These are phyloP conservation scores for Hemisphaericaspora nanyangensis DNA, from an alignment of 805 yeast genomes.

Conservation along the genomic window DNA sequence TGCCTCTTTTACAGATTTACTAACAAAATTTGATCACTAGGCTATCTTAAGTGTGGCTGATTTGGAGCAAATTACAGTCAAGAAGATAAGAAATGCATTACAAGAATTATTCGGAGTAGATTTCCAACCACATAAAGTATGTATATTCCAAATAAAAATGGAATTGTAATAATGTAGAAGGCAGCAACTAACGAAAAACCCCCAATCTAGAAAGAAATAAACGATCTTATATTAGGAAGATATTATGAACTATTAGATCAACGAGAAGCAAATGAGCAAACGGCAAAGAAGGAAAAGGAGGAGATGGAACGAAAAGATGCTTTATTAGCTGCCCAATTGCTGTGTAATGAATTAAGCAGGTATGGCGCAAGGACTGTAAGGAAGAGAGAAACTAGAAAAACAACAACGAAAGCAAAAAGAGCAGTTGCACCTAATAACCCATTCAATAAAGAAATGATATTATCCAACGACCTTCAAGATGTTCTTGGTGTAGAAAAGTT, in stretches of 20 bases:
- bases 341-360: conserved; percentile 23
- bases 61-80: conserved; percentile 65
- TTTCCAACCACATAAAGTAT: conserved; percentile 42
- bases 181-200: too few relatives aligned
- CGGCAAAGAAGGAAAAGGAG: conserved; percentile 16
- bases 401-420: conserved; percentile 9
- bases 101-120: conserved; percentile 63
- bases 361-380: conserved; percentile 17
- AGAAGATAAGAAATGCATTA: conserved; percentile 66
- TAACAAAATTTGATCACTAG: conserved; percentile 31
- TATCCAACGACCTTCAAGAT: conserved; percentile 50
- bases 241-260: conserved; percentile 46
- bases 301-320: conserved; percentile 49
- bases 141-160: conserved; percentile 12
- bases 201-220: conserved; percentile 50
- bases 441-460: conserved; percentile 40
- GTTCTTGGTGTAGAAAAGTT: conserved; percentile 42
- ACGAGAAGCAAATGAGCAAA: conserved; percentile 24
- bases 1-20: conserved; percentile 10
- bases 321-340: conserved; percentile 47
- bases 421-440: conserved; percentile 27
- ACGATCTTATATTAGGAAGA: conserved; percentile 56
- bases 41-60: conserved; percentile 73
- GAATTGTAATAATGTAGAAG: not conserved
- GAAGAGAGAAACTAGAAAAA: conserved; percentile 7